Evolutionary conservation across 768 basidiomycete species (phyloP), one percentile per base, ranked within the genome.

Genomic region (Pholiota microspora): DNA sequence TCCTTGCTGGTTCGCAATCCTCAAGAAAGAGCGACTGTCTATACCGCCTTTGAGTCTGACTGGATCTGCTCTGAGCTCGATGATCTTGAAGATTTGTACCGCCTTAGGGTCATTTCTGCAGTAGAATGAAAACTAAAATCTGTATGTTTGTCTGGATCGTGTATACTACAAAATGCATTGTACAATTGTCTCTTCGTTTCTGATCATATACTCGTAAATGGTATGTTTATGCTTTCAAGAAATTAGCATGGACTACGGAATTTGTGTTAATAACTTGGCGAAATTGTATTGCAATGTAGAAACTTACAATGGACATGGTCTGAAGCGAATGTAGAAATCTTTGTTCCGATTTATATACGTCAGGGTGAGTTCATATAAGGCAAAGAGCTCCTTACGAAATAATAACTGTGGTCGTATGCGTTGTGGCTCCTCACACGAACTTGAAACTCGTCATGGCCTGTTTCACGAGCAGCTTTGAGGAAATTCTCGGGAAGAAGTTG

Each of bases 401-500:
- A 95, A 67, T 95, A 95, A 49, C 85, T 85, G 65, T 94, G 90
- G 63, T 95, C 92, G 64, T 95, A 96, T 24, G 85, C 92, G 47
- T 86, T 85, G 42, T 94, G 91, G 56, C 79, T 77, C 59, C 90
- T 78, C 18, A 97, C 89, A 40, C 82, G 74, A 6, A 98, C 90
- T 67, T 90, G 85, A 15, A 80, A 75, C 62, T 89, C 84, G 56
- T 84, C 82, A 61, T 88, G 81, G 3, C 90, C 89, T 5, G 83
- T 78, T 55, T 83, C 80, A 55, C 88, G 79, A 6, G 92, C 88
- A 0, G 89, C 91, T 61, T 83, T 81, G 54, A 89, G 69, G 67
- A 98, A 95, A 67, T 88, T 88, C 63, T 96, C 91, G 0, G 96
- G 97, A 49, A 92, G 81, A 12, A 99, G 82, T 68, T 98, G 95